These are phyloP conservation scores for Penicillium sumatraense DNA, from an alignment of 2,329 filamentous ascomycete species.

Conservation along the genomic window DNA sequence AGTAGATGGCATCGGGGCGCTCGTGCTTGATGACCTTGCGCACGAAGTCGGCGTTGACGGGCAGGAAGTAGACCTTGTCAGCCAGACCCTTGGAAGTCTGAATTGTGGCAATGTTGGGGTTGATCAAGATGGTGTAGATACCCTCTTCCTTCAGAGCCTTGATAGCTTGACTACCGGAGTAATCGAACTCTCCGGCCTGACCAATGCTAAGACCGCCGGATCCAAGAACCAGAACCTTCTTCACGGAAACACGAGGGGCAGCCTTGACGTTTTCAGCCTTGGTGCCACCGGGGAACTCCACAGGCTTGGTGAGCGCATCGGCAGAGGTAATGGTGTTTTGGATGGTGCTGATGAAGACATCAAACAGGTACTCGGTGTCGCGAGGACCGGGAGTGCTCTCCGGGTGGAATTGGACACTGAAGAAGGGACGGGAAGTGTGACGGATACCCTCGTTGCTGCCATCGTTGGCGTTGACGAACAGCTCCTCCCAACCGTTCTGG, in stretches of 20 bases:
- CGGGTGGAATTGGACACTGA: conserved; percentile 99
- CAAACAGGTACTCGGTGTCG: conserved; percentile 95
- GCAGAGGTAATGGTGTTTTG: conserved; percentile 70
- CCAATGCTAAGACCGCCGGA: conserved; percentile 96
- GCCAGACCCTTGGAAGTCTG: conserved; percentile 97
- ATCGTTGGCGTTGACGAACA: conserved; percentile 98
- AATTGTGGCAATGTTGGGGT: conserved; percentile 98
- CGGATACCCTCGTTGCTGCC: conserved; percentile 98
- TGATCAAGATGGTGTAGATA: conserved; percentile 97
- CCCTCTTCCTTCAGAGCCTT: conserved; percentile 98
- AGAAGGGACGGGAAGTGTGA: conserved; percentile 83
- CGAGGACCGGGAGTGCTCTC: conserved; percentile 94
- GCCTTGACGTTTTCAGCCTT: conserved; percentile 76
- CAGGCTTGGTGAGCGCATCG: conserved; percentile 70
- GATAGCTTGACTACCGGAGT: conserved; percentile 97
- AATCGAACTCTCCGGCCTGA: conserved; percentile 98
- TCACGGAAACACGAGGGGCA: conserved; percentile 79
- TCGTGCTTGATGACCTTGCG: conserved; percentile 97
- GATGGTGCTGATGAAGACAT: conserved; percentile 92
- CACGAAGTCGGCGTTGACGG: conserved; percentile 95
- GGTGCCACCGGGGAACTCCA: conserved; percentile 85
- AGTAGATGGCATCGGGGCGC: conserved; percentile 93
- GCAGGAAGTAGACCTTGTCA: conserved; percentile 98
- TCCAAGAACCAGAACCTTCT: conserved; percentile 93
- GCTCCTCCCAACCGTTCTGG: conserved; percentile 81